Evolutionary conservation across 169 alveolate species (phyloP).

Genomic region (Eimeria praecox): DNA sequence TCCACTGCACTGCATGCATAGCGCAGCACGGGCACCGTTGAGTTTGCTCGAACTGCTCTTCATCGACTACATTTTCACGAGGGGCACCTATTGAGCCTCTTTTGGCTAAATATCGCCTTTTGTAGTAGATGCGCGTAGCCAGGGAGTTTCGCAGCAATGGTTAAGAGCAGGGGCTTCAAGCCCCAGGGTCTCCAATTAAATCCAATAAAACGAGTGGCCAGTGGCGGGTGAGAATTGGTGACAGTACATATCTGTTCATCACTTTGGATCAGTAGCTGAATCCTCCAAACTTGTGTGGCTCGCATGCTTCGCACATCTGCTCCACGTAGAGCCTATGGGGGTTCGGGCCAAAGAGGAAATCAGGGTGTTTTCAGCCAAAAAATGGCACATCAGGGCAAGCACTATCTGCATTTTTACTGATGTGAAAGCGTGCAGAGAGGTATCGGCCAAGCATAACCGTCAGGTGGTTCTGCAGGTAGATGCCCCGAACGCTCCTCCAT

Average conservation of each 20-base stretch:
- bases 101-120: not conserved
- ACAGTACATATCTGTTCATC: not conserved
- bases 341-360: not conserved
- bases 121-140: not conserved
- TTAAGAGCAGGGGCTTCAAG: slow-evolving; percentile 81
- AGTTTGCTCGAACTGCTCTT: not conserved
- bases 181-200: slow-evolving; percentile 81
- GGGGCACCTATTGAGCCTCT: not conserved
- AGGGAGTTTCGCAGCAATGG: slow-evolving; percentile 59
- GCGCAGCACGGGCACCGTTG: not conserved
- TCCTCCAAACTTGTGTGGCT: not conserved
- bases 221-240: slow-evolving; percentile 63
- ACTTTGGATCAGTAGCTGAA: not conserved
- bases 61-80: not conserved
- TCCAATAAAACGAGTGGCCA: slow-evolving; percentile 75
- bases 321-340: not conserved
- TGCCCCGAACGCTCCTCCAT: not conserved
- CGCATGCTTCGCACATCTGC: not conserved
- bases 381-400: not conserved
- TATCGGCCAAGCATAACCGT: not conserved
- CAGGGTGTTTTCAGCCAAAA: not conserved
- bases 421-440: not conserved
- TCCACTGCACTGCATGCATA: slow-evolving; percentile 59
- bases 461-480: not conserved
- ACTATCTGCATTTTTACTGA: not conserved